A percentile compares a stretch with the other conserved stretches of the same genome.
These are phyloP conservation scores for Lophiostoma macrostomum DNA, from an alignment of 495 filamentous ascomycete species.

Conservation along the genomic window DNA sequence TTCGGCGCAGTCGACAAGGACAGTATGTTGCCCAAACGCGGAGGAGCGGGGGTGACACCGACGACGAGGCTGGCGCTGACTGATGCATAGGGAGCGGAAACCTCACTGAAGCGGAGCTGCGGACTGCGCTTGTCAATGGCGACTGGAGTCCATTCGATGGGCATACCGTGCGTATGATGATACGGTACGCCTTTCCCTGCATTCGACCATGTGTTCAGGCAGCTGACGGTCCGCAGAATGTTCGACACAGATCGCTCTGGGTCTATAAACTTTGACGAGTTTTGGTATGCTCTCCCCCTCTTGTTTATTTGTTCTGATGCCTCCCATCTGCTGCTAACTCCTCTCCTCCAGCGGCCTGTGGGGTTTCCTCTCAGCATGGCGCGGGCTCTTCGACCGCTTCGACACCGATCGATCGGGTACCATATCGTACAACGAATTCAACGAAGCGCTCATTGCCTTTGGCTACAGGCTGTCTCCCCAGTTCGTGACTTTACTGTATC, in stretches of 20 bases:
- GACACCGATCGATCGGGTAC: constrained; percentile 83
- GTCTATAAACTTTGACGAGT: constrained; percentile 91
- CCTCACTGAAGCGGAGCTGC: constrained; percentile 82
- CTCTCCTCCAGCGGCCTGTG: constrained; percentile 60
- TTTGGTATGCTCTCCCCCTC: constrained; percentile 53
- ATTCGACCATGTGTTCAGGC: neutral
- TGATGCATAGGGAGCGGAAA: constrained; percentile 62
- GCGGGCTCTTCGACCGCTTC: constrained; percentile 91
- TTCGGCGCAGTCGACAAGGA: constrained; percentile 90
- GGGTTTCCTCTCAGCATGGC: constrained; percentile 93
- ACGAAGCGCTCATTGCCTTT: constrained; percentile 88
- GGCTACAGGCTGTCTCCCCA: constrained; percentile 82
- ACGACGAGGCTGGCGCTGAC: neutral
- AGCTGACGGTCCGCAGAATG: constrained; percentile 54
- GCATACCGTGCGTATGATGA: constrained; percentile 99
- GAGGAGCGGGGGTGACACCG: too few species aligned
- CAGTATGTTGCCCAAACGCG: constrained; percentile 49
- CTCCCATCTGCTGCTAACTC: constrained; percentile 3
- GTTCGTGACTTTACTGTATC: constrained; percentile 80
- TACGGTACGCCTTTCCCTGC: constrained; percentile 40
- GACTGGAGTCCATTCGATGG: constrained; percentile 93
- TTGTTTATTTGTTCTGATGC: neutral
- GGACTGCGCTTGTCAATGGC: constrained; percentile 89
- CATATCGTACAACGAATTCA: constrained; percentile 83
- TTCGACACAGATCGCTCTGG: constrained; percentile 89